Evolutionary conservation across 2,329 filamentous ascomycete genomes (phyloP).

Genomic region (Penicillium sp.): DNA sequence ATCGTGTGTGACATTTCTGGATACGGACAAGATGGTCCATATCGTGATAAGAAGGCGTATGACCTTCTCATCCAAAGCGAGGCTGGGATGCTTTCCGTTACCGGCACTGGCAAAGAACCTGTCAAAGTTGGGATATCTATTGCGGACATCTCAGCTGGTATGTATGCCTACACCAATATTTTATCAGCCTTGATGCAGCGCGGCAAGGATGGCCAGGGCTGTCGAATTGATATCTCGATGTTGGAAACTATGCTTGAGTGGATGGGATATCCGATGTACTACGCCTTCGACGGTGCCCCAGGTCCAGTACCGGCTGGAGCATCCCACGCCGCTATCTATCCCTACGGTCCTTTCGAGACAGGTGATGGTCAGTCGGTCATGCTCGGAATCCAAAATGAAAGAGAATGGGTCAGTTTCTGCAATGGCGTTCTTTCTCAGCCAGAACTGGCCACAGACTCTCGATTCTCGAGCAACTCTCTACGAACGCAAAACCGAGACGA

Average conservation of each 20-base stretch:
- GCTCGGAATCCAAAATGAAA: conserved; percentile 55
- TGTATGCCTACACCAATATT: conserved; percentile 51
- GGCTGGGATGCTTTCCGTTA: conserved; percentile 50
- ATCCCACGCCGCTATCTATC: conserved; percentile 53
- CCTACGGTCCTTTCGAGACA: conserved; percentile 53
- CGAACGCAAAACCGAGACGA: conserved; percentile 46
- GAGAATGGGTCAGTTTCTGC: conserved; percentile 52
- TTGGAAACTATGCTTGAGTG: conserved; percentile 56
- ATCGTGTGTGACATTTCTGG: conserved; percentile 55
- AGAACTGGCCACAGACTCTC: conserved; percentile 42
- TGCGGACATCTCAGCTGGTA: conserved; percentile 51
- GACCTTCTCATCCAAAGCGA: conserved; percentile 54
- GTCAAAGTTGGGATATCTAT: conserved; percentile 53
- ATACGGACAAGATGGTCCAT: conserved; percentile 50
- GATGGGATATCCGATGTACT: conserved; percentile 57
- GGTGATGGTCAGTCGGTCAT: conserved; percentile 49
- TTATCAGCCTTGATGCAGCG: conserved; percentile 49
- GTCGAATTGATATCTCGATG: conserved; percentile 54
- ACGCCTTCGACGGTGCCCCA: conserved; percentile 45
- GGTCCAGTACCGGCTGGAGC: conserved; percentile 47
- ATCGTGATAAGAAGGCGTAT: conserved; percentile 53
- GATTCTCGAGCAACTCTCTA: conserved; percentile 47
- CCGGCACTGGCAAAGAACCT: conserved; percentile 43
- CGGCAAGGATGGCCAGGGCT: conserved; percentile 46
- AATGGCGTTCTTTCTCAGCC: conserved; percentile 43